Percentiles rank a stretch among this genome's conserved stretches.
These are phyloP conservation scores for Anacardium occidentale DNA, from an alignment of 345 rosid genomes.

Conservation along the genomic window DNA sequence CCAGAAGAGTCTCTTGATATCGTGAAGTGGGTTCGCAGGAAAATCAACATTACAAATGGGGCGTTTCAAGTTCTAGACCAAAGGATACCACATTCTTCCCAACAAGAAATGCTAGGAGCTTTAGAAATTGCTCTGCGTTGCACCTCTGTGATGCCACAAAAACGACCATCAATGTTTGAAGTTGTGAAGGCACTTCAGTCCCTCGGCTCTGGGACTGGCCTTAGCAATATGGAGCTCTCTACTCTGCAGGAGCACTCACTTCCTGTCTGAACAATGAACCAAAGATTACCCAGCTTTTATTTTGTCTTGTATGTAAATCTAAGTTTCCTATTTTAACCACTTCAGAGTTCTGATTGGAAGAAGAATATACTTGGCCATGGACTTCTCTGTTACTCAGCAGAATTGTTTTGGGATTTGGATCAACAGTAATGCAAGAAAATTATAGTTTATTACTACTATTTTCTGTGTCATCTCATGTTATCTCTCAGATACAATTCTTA, in stretches of 20 bases:
- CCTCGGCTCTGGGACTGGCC: slow-evolving; percentile 26
- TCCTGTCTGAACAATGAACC: slow-evolving; percentile 17
- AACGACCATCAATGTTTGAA: slow-evolving; percentile 73
- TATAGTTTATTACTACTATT: not conserved
- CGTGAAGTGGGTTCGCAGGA: slow-evolving; percentile 85
- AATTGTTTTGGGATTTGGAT: slow-evolving; percentile 15
- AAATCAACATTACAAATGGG: slow-evolving; percentile 77
- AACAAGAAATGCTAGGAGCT: slow-evolving; percentile 63
- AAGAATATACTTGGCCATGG: slow-evolving; percentile 11
- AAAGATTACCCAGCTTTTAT: not conserved
- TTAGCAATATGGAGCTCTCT: slow-evolving; percentile 28
- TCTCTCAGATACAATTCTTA: not conserved
- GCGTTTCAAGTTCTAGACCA: slow-evolving; percentile 64
- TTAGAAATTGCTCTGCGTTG: slow-evolving; percentile 72
- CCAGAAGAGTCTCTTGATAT: slow-evolving; percentile 57
- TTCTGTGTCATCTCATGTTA: not conserved
- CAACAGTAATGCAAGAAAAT: slow-evolving; percentile 12
- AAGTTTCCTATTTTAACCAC: not conserved
- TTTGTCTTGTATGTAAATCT: slow-evolving; percentile 20
- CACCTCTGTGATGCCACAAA: slow-evolving; percentile 75
- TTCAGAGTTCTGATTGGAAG: slow-evolving; percentile 1
- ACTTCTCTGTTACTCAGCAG: not conserved
- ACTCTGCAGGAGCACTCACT: slow-evolving; percentile 22
- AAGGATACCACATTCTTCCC: slow-evolving; percentile 45
- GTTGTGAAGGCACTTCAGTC: slow-evolving; percentile 63